phyloP scores from a whole-genome alignment of 2,329 filamentous ascomycete species.

The Scytalidium sp. region DNA sequence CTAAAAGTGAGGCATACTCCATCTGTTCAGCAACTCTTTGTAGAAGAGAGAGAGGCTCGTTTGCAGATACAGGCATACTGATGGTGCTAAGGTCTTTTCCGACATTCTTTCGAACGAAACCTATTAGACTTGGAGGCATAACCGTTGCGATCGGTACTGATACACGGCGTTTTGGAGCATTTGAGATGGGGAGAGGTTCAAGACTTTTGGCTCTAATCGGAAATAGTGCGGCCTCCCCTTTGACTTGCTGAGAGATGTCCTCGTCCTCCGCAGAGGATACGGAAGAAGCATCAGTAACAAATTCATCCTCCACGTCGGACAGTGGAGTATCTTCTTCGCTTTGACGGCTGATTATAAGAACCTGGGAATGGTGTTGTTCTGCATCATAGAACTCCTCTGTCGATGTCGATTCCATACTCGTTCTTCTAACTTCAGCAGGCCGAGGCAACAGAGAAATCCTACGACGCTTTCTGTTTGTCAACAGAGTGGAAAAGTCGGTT shows the following conservation, averaged over 20 bases:
- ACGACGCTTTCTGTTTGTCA: conserved; percentile 76
- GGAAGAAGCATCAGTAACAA: conserved; percentile 48
- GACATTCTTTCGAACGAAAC: conserved; percentile 94
- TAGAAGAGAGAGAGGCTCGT: conserved; percentile 85
- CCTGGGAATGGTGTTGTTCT: conserved; percentile 56
- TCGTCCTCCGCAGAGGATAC: conserved; percentile 58
- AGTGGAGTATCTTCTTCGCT: conserved; percentile 64
- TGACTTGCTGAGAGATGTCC: conserved; percentile 38
- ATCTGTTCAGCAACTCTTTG: conserved; percentile 88
- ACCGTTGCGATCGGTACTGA: conserved; percentile 73
- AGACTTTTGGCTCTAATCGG: conserved; percentile 75
- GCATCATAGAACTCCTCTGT: conserved; percentile 97
- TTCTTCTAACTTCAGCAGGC: conserved; percentile 40
- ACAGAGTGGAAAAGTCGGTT: conserved; percentile 72
- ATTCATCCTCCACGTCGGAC: conserved; percentile 53
- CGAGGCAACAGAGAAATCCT: conserved; percentile 51
- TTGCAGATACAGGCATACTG: conserved; percentile 95
- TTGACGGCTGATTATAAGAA: conserved; percentile 72
- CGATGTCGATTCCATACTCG: conserved; percentile 76
- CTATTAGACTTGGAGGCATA: conserved; percentile 84
- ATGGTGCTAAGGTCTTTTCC: conserved; percentile 97
- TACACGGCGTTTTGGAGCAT: conserved; percentile 61
- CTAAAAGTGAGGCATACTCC: conserved; percentile 84
- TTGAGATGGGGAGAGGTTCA: conserved; percentile 69
- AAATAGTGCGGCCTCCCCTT: conserved; percentile 68